Evolutionary conservation across 768 basidiomycete genomes (phyloP).

Genomic region (Tephrocybe sp.): DNA sequence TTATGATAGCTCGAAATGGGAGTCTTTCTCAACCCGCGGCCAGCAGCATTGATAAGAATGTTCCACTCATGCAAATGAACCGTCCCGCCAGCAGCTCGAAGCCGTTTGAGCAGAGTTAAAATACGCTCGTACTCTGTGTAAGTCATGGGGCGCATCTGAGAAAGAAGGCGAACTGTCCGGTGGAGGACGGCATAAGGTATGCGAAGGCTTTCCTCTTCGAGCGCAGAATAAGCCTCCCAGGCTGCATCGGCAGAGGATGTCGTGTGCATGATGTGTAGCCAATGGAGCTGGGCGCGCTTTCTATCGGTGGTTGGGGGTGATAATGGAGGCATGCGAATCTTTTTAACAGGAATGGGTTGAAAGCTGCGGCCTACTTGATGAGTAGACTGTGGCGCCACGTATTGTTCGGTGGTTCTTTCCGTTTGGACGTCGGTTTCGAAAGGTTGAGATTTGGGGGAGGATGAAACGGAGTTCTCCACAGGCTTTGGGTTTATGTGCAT

Average conservation of each 20-base stretch:
- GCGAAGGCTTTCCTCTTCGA: constrained; percentile 32
- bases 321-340: not conserved
- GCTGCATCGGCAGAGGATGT: constrained; percentile 26
- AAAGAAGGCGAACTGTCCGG: constrained; percentile 60
- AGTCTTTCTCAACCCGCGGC: constrained; percentile 63
- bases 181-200: constrained; percentile 54
- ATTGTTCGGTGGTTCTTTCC: not conserved
- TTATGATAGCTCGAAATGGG: constrained; percentile 55
- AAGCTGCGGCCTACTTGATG: constrained; percentile 29
- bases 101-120: constrained; percentile 61
- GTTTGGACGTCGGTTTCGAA: not conserved
- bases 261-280: constrained; percentile 19
- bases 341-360: constrained; percentile 16
- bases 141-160: constrained; percentile 52
- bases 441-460: not conserved
- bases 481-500: too few relatives aligned
- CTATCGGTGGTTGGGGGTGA: constrained; percentile 5
- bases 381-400: constrained; percentile 8
- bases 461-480: not conserved
- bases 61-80: constrained; percentile 77
- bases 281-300: constrained; percentile 12
- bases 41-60: constrained; percentile 65
- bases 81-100: constrained; percentile 54
- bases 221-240: constrained; percentile 42
- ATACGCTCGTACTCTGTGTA: constrained; percentile 63